Evolutionary conservation across 2,329 filamentous ascomycete species (phyloP).

Genomic region (Colletotrichum shisoi): DNA sequence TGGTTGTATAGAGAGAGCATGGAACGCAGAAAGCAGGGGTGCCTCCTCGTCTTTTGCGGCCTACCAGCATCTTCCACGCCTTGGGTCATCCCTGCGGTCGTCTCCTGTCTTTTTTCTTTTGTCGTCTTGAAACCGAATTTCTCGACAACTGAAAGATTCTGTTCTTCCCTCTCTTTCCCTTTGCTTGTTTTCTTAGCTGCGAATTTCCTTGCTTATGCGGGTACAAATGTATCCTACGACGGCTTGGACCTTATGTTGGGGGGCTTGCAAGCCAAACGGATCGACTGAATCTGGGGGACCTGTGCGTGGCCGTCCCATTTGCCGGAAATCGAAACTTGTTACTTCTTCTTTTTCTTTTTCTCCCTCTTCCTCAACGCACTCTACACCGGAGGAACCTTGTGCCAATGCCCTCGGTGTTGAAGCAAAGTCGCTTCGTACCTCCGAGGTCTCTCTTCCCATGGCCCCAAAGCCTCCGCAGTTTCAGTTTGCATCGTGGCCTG

Average conservation of each 20-base stretch:
- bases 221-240: conserved; percentile 8
- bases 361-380: not conserved
- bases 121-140: too few species aligned
- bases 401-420: not conserved
- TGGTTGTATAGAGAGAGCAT: not conserved
- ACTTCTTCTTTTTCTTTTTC: not conserved
- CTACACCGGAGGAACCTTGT: not conserved
- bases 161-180: not conserved
- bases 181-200: not conserved
- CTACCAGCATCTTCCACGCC: not conserved
- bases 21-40: not conserved
- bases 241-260: conserved; percentile 20
- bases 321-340: conserved; percentile 29
- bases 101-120: not conserved
- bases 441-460: not conserved
- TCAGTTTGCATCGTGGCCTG: conserved; percentile 12
- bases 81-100: conserved; percentile 10
- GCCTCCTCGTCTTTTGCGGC: too few species aligned
- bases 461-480: not conserved
- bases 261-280: conserved; percentile 25
- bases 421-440: not conserved
- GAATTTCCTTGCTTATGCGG: conserved; percentile 26
- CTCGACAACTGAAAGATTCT: too few species aligned
- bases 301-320: conserved; percentile 24
- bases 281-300: conserved; percentile 7